Conservation (phyloP, 2,329 filamentous ascomycete species). For the Chalaropsis ovoidea region DNA sequence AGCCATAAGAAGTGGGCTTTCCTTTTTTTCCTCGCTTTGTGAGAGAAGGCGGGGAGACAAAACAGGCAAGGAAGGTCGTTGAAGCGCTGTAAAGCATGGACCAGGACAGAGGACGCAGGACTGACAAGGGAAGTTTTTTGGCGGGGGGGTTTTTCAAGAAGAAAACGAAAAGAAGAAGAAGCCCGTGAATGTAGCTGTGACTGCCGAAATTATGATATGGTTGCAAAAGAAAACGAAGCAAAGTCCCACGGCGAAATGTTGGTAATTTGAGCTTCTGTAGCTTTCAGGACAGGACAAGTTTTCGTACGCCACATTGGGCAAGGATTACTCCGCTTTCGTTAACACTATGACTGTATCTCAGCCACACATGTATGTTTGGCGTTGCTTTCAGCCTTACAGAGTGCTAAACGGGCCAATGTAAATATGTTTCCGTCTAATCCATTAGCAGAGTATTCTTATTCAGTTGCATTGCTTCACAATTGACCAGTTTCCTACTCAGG, state of each 20-base stretch:
- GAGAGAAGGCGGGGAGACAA: constrained; percentile 8
- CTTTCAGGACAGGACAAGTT: not conserved
- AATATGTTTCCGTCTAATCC: no score
- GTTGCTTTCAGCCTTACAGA: not conserved
- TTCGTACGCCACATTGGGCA: not conserved
- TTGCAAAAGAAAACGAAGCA: not conserved
- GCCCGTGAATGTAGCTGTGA: no score
- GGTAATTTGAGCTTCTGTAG: not conserved
- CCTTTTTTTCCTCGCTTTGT: not conserved
- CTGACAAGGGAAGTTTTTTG: no score
- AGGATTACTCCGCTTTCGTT: not conserved
- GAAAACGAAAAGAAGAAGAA: not conserved
- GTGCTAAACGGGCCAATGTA: no score
- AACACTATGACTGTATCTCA: not conserved
- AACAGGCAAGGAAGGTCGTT: not conserved
- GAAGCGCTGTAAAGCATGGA: not conserved
- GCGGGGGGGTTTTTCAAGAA: not conserved
- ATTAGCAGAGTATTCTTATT: no score
- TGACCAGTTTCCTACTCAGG: no score
- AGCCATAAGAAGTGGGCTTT: constrained; percentile 13
- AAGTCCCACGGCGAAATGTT: not conserved
- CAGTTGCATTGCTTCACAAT: no score
- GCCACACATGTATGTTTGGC: not conserved
- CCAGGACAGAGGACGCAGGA: not conserved
- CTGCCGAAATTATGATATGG: no score